Percentiles rank a stretch among this genome's conserved stretches.
These are phyloP conservation scores for Ustilago cynodontis DNA, from an alignment of 1,284 basidiomycete genomes.

Conservation along the genomic window DNA sequence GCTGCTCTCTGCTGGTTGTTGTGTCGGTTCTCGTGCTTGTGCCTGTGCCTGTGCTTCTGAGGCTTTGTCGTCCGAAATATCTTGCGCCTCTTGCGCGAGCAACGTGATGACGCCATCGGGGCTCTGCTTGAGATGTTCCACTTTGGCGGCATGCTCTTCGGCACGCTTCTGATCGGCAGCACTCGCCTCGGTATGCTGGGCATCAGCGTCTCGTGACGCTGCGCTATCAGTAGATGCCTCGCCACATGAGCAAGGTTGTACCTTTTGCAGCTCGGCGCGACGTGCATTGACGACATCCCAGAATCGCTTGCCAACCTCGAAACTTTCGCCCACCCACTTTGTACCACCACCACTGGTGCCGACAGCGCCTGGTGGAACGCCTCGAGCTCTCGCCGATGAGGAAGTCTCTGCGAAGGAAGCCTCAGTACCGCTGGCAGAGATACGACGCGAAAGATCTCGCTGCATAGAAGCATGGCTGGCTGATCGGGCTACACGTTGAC, in stretches of 20 bases:
- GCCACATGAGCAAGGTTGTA: constrained; percentile 26
- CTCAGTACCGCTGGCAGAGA: constrained; percentile 27
- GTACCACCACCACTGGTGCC: constrained; percentile 66
- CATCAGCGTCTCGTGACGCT: background rate
- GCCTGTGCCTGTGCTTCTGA: constrained; percentile 14
- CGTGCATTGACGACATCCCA: constrained; percentile 55
- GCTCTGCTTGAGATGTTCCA: constrained; percentile 43
- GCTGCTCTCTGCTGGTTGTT: background rate
- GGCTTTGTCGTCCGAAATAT: constrained; percentile 35
- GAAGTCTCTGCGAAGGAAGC: constrained; percentile 13
- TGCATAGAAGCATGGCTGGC: constrained; percentile 33
- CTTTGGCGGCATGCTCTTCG: constrained; percentile 35
- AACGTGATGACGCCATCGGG: constrained; percentile 45
- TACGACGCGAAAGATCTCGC: constrained; percentile 12
- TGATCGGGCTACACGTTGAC: constrained; percentile 18
- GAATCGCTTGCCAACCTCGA: constrained; percentile 62
- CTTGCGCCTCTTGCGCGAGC: constrained; percentile 43
- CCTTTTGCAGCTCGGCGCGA: constrained; percentile 26
- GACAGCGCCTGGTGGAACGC: constrained; percentile 49
- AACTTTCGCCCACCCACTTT: constrained; percentile 65
- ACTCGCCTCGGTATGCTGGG: background rate
- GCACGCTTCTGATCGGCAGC: constrained; percentile 12
- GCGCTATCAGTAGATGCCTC: background rate
- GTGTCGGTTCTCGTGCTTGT: background rate
- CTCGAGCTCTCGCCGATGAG: constrained; percentile 11